Conservation (phyloP, 2,329 filamentous ascomycete species). For the Beauveria sp. region DNA sequence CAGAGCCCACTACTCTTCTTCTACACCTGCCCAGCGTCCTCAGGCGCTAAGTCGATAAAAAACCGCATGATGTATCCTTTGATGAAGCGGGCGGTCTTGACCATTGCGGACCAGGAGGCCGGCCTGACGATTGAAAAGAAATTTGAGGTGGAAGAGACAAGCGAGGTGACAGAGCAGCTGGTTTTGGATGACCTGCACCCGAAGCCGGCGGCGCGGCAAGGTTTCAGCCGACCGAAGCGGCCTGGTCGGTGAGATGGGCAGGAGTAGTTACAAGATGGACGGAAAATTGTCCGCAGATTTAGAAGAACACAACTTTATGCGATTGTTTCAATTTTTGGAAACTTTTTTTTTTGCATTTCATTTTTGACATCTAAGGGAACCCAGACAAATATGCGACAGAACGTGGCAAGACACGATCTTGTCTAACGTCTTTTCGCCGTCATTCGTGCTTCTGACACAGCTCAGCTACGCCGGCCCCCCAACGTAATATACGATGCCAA, state of each 20-base stretch:
- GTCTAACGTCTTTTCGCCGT: background rate
- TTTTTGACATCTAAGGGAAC: background rate
- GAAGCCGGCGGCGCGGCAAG: constrained; percentile 56
- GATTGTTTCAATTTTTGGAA: background rate
- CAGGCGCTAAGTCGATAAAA: constrained; percentile 63
- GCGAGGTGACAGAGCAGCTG: constrained; percentile 60
- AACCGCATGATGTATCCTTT: constrained; percentile 79
- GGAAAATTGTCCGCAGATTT: background rate
- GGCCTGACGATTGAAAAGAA: constrained; percentile 62
- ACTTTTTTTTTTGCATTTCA: background rate
- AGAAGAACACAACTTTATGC: background rate
- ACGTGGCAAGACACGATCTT: background rate
- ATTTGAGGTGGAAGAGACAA: constrained; percentile 59
- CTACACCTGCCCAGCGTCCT: constrained; percentile 67
- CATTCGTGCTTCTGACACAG: background rate
- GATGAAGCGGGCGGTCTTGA: constrained; percentile 59
- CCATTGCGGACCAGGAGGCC: constrained; percentile 57
- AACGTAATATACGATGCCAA: background rate
- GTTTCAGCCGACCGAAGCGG: constrained; percentile 71
- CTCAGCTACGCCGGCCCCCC: background rate
- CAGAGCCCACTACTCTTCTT: constrained; percentile 65
- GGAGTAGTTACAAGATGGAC: background rate
- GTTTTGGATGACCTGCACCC: constrained; percentile 63
- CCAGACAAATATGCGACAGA: background rate
- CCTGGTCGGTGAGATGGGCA: constrained; percentile 50